phyloP scores from a whole-genome alignment of 495 filamentous ascomycete genomes.

The Cairneyella variabilis region DNA sequence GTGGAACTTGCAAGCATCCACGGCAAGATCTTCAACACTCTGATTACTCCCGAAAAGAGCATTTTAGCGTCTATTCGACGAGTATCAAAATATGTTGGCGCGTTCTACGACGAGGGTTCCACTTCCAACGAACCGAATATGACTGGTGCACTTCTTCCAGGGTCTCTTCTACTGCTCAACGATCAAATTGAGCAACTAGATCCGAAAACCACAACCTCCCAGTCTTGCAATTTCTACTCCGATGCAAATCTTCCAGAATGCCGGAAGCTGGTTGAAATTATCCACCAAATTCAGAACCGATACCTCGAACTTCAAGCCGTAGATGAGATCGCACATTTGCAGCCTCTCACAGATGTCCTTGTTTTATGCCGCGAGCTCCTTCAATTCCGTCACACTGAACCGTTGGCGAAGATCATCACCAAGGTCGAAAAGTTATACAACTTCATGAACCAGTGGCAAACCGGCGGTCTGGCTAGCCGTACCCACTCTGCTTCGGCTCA shows the following conservation, averaged over 20 bases:
- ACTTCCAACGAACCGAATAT: constrained; percentile 14
- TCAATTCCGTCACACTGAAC: constrained; percentile 72
- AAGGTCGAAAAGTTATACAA: constrained; percentile 80
- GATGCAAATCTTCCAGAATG: constrained; percentile 73
- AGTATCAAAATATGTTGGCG: constrained; percentile 29
- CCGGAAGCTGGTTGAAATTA: constrained; percentile 60
- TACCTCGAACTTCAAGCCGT: constrained; percentile 64
- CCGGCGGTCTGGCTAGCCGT: constrained; percentile 70
- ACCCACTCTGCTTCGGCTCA: constrained; percentile 63
- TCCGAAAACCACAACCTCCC: constrained; percentile 26
- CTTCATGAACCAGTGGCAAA: constrained; percentile 87
- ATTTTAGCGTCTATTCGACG: constrained; percentile 35
- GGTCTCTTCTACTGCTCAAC: constrained; percentile 59
- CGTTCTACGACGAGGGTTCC: constrained; percentile 5
- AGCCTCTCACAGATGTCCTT: constrained; percentile 69
- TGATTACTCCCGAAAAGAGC: constrained; percentile 28
- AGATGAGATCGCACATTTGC: constrained; percentile 54
- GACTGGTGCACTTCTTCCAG: constrained; percentile 56
- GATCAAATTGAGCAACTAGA: constrained; percentile 51
- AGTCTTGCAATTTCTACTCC: constrained; percentile 83
- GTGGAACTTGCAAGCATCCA: constrained; percentile 42
- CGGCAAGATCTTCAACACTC: constrained; percentile 43
- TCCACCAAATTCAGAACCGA: constrained; percentile 60
- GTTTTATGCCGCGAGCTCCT: constrained; percentile 68
- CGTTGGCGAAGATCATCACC: constrained; percentile 77